Evolutionary conservation across 2,329 filamentous ascomycete species (phyloP).

Genomic region (Coniochaeta prunicola): DNA sequence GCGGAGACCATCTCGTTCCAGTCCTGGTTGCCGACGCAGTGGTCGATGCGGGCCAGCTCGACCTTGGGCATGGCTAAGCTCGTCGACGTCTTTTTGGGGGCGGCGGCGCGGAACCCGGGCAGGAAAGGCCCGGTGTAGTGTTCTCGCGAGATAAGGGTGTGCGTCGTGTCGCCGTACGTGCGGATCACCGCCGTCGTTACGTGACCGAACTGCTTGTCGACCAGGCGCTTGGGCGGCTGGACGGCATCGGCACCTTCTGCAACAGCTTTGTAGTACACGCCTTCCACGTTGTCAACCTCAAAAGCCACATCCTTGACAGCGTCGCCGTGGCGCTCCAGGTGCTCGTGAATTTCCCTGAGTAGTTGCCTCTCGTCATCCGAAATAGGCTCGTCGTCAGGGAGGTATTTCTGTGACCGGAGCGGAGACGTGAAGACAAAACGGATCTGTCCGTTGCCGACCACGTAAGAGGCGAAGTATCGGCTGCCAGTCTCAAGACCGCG

Average conservation of each 20-base stretch:
- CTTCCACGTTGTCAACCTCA: conserved; percentile 82
- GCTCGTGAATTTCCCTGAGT: conserved; percentile 69
- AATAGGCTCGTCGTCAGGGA: conserved; percentile 54
- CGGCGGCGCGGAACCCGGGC: conserved; percentile 65
- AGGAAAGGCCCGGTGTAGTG: conserved; percentile 72
- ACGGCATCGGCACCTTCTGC: conserved; percentile 56
- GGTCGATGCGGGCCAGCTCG: conserved; percentile 71
- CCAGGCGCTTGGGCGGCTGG: conserved; percentile 45
- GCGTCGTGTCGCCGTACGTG: conserved; percentile 93
- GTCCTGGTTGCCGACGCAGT: conserved; percentile 95
- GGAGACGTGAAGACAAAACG: conserved; percentile 82
- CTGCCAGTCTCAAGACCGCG: conserved; percentile 82
- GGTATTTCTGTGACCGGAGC: conserved; percentile 52
- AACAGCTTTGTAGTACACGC: conserved; percentile 70
- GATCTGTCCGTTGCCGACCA: conserved; percentile 68
- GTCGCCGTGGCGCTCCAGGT: conserved; percentile 83
- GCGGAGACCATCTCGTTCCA: conserved; percentile 78
- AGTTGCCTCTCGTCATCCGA: conserved; percentile 55
- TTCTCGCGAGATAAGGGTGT: conserved; percentile 74
- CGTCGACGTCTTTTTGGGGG: conserved; percentile 21
- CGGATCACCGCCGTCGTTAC: conserved; percentile 73
- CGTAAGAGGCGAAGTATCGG: conserved; percentile 74
- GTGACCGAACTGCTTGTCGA: conserved; percentile 55
- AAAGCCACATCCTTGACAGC: conserved; percentile 94
- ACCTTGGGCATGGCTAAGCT: conserved; percentile 52